phyloP scores from a whole-genome alignment of 768 basidiomycete genomes.

The Suillus brevipes region DNA sequence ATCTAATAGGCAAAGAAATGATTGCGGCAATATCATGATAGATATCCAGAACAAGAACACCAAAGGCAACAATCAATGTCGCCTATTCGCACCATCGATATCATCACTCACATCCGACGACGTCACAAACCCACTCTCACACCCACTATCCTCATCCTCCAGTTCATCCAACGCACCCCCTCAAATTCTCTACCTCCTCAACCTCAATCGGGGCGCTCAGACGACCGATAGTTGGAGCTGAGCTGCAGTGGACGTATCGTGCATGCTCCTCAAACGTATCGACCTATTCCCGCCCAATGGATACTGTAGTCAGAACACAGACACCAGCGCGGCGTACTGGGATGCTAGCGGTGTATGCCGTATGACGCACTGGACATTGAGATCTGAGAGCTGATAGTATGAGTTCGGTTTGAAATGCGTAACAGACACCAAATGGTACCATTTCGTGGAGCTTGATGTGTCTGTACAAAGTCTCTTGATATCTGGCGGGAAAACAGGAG shows the following conservation, averaged over 20 bases:
- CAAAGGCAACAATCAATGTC: background rate
- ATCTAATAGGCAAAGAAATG: background rate
- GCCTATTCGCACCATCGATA: background rate
- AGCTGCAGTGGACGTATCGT: no score
- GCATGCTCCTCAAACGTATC: no score
- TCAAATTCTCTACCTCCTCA: slow-evolving; percentile 55
- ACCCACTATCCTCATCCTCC: slow-evolving; percentile 34
- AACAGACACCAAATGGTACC: background rate
- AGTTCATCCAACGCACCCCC: slow-evolving; percentile 60
- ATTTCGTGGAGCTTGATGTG: no score
- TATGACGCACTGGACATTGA: no score
- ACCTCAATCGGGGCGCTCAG: no score
- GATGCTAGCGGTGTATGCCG: no score
- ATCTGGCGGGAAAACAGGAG: background rate
- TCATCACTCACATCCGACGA: background rate
- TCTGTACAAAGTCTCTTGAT: no score
- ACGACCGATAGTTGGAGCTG: no score
- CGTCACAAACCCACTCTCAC: background rate
- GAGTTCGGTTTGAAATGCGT: background rate
- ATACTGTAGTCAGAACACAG: no score
- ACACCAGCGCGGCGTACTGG: no score
- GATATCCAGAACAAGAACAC: background rate
- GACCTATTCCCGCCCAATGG: no score
- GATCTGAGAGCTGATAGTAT: background rate
- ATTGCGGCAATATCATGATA: no score